phyloP scores from a whole-genome alignment of 2,329 filamentous ascomycete genomes.

The Scytalidium lignicola region DNA sequence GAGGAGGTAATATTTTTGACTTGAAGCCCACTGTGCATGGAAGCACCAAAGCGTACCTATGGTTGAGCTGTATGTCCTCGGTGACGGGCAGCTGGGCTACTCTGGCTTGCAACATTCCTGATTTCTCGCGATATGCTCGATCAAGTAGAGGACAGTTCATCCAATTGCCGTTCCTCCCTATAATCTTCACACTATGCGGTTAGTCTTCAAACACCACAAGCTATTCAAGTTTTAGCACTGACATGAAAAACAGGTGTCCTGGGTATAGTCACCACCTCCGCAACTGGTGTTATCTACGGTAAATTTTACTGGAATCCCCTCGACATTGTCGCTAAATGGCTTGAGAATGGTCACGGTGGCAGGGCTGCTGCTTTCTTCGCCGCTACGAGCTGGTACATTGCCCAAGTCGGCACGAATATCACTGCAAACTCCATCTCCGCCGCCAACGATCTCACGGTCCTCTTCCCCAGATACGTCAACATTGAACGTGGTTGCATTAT shows the following conservation, averaged over 20 bases:
- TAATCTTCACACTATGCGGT: slow-evolving; percentile 25
- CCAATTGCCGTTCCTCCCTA: slow-evolving; percentile 30
- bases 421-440: slow-evolving; percentile 50
- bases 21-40: slow-evolving; percentile 19
- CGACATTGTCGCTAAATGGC: slow-evolving; percentile 39
- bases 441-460: slow-evolving; percentile 51
- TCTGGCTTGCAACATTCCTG: slow-evolving; percentile 30
- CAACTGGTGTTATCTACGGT: slow-evolving; percentile 47
- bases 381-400: slow-evolving; percentile 48
- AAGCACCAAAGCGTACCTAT: slow-evolving; percentile 22
- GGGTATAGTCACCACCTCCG: slow-evolving; percentile 54
- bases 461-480: slow-evolving; percentile 49
- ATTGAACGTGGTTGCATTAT: slow-evolving; percentile 52
- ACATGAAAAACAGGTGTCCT: slow-evolving; percentile 27
- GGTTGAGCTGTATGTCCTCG: slow-evolving; percentile 24
- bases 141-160: slow-evolving; percentile 29
- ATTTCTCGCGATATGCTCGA: slow-evolving; percentile 28
- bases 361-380: slow-evolving; percentile 41
- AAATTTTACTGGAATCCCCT: slow-evolving; percentile 46
- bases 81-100: slow-evolving; percentile 27
- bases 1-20: slow-evolving; percentile 25
- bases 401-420: slow-evolving; percentile 51
- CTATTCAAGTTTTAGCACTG: background rate
- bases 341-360: slow-evolving; percentile 37
- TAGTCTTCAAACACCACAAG: slow-evolving; percentile 1